Evolutionary conservation across 2,329 filamentous ascomycete genomes (phyloP).

Genomic region (Sporothrix luriei): DNA sequence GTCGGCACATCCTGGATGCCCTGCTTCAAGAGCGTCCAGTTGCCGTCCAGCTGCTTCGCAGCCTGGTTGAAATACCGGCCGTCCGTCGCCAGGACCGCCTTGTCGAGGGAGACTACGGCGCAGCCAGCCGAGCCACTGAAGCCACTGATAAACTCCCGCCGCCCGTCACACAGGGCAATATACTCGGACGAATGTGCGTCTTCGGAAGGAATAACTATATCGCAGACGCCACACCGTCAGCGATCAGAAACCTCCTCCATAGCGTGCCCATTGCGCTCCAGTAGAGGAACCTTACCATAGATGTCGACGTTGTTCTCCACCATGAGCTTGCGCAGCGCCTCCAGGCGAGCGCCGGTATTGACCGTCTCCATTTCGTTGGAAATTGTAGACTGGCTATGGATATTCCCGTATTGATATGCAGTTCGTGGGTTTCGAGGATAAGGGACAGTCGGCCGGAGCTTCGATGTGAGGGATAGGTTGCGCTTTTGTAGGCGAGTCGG

Average conservation of each 20-base stretch:
- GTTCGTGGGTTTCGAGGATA: neutral
- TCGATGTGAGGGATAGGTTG: neutral
- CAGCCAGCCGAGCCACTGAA: conserved; percentile 95
- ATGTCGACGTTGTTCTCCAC: conserved; percentile 82
- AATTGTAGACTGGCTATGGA: conserved; percentile 28
- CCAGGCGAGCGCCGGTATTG: conserved; percentile 75
- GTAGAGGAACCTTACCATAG: conserved; percentile 67
- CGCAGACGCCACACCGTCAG: conserved; percentile 14
- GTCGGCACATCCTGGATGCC: conserved; percentile 92
- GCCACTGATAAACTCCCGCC: conserved; percentile 87
- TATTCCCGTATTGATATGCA: neutral
- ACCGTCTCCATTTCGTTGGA: conserved; percentile 68
- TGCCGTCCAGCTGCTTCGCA: conserved; percentile 81
- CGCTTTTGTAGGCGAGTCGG: neutral
- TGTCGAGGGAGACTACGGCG: conserved; percentile 81
- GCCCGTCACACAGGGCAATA: conserved; percentile 91
- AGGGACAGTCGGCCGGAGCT: neutral
- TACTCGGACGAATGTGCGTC: conserved; percentile 98
- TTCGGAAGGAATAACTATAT: conserved; percentile 86
- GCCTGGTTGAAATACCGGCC: conserved; percentile 99
- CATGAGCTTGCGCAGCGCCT: conserved; percentile 82
- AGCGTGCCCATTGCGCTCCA: neutral
- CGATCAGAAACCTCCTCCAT: neutral
- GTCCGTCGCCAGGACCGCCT: conserved; percentile 89
- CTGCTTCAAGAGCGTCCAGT: conserved; percentile 91